phyloP scores from a whole-genome alignment of 176 grass and related monocot species.

The Aegilops tauschii region DNA sequence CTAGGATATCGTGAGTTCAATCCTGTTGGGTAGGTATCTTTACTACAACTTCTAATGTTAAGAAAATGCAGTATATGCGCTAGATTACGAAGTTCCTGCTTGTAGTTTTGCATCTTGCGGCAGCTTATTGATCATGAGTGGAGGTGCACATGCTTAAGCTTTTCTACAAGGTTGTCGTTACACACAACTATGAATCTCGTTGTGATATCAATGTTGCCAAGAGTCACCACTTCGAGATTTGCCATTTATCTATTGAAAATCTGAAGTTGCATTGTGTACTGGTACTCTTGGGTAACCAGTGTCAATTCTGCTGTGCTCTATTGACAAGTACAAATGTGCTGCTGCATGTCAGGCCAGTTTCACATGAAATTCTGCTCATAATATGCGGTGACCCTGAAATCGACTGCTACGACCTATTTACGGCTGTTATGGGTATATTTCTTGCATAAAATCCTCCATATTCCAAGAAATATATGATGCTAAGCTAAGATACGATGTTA shows the following conservation, averaged over 20 bases:
- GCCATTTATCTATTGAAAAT: not conserved
- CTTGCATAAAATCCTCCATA: not conserved
- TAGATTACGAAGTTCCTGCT: not conserved
- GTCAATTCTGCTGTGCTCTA: not conserved
- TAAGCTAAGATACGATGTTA: not conserved
- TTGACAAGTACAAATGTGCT: constrained; percentile 1
- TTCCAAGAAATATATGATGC: not conserved
- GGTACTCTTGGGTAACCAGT: constrained; percentile 11
- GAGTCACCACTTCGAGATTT: not conserved
- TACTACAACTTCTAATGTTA: not conserved
- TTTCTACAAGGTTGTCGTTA: not conserved
- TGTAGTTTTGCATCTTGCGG: not conserved
- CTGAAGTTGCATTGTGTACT: not conserved
- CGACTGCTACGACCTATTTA: constrained; percentile 46
- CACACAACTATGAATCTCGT: not conserved
- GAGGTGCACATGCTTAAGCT: not conserved
- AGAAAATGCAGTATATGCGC: not conserved
- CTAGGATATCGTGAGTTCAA: constrained; percentile 54
- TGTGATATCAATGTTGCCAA: not conserved
- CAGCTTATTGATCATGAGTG: not conserved
- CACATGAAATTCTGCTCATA: constrained; percentile 21
- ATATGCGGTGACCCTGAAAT: constrained; percentile 44
- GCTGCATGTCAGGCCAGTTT: constrained; percentile 27
- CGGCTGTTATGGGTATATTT: constrained; percentile 33
- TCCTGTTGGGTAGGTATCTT: constrained; percentile 45